Evolutionary conservation across 306 rosid species (phyloP), one percentile per base, ranked within the genome.

Genomic region (Casuarina glauca): DNA sequence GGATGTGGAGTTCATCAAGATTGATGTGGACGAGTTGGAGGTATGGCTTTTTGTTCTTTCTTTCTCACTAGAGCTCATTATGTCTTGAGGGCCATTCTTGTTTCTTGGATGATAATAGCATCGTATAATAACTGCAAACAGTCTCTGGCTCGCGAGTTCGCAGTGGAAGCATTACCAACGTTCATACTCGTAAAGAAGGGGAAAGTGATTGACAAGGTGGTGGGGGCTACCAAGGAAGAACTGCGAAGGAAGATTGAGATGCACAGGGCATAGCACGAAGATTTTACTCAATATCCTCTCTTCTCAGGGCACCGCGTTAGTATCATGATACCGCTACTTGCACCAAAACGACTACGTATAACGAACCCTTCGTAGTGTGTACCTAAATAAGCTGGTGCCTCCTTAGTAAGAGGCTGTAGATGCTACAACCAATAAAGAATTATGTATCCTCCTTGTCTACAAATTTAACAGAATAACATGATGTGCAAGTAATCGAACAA

Each of bases 21-120:
- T 90, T 74, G 98, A 94, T 71, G 97, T 89, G 4, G 96, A 94
- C 43, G 90, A 87, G 69, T 74, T 94, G 63, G 44, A 72, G 81
- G 96, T 92, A 85, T 67, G n/a, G 44, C 62, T 76, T 10, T 46
- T 11, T 48, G 51, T 9, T 48, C 51, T 9, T 48, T 11, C 13
- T 48, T 48, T 9, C 51, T 63, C 19, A 73, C 76, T 48, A 48
- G 46, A 46, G 52, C 62, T 44, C 2, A 5, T 62, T 15, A 9
- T 10, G 20, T 17, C 17, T 42, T 8, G 17, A 35, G 4, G 15
- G 38, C 1, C 15, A 43, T 10, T 58, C 15, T 17, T 20, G 46
- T 10, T 42, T 15, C 13, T 42, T 26, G 38, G 3, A 32, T 53
- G 42, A 0, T 64, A 70, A 50, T 70, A 54, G 58, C 4, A 51